phyloP scores from a whole-genome alignment of 495 filamentous ascomycete genomes.

The Tuber microsphaerosporum region DNA sequence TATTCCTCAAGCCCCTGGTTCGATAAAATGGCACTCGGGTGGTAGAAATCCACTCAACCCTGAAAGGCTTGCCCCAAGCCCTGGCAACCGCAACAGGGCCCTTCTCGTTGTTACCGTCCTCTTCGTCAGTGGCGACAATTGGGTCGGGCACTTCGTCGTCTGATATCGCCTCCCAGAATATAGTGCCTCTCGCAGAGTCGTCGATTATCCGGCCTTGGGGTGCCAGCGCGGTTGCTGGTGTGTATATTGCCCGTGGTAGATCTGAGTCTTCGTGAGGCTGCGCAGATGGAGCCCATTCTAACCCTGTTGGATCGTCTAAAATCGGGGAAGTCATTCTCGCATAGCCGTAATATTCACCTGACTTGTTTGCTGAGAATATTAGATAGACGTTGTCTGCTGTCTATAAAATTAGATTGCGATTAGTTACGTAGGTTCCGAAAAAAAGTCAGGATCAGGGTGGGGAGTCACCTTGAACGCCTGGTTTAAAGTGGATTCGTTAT shows the following conservation, averaged over 20 bases:
- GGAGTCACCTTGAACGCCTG: slow-evolving; percentile 69
- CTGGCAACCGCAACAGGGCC: slow-evolving; percentile 44
- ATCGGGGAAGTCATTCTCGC: slow-evolving; percentile 87
- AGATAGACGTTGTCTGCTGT: slow-evolving; percentile 81
- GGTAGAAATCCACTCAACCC: slow-evolving; percentile 85
- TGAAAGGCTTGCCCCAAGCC: slow-evolving; percentile 87
- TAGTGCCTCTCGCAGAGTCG: slow-evolving; percentile 83
- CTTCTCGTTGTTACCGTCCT: slow-evolving; percentile 45
- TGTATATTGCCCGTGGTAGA: slow-evolving; percentile 66
- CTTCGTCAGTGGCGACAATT: slow-evolving; percentile 41
- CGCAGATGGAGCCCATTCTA: slow-evolving; percentile 56
- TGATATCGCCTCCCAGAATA: slow-evolving; percentile 87
- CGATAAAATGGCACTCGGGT: slow-evolving; percentile 82
- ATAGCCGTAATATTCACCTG: slow-evolving; percentile 94
- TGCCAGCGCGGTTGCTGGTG: slow-evolving; percentile 68
- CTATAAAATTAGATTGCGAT: slow-evolving; percentile 44
- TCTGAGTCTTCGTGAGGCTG: slow-evolving; percentile 52
- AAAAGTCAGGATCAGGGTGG: background rate
- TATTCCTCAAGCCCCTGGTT: slow-evolving; percentile 82
- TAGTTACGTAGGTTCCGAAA: background rate
- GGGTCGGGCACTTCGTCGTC: slow-evolving; percentile 47
- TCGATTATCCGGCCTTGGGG: slow-evolving; percentile 86
- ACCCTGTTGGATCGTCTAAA: slow-evolving; percentile 62
- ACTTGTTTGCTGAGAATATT: slow-evolving; percentile 96
- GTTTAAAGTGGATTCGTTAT: slow-evolving; percentile 81